Evolutionary conservation across 768 basidiomycete genomes (phyloP).

Genomic region (Asterophora parasitica): DNA sequence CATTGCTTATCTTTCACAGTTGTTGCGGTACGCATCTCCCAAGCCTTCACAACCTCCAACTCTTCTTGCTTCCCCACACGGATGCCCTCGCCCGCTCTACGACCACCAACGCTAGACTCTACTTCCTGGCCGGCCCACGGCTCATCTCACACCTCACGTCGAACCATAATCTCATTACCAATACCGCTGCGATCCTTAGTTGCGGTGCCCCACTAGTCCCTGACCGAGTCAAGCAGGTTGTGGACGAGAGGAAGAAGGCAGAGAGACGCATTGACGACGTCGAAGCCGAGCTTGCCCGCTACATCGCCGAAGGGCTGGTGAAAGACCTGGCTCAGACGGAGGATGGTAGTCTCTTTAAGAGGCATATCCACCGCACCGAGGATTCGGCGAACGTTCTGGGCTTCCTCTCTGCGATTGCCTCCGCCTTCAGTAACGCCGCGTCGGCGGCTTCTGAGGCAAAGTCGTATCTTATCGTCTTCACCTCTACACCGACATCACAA

Average conservation of each 20-base stretch:
- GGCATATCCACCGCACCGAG: slow-evolving; percentile 55
- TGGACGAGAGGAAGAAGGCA: slow-evolving; percentile 61
- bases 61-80: slow-evolving; percentile 68
- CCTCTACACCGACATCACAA: slow-evolving; percentile 61
- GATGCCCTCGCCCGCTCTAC: slow-evolving; percentile 59
- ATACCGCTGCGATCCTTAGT: slow-evolving; percentile 56
- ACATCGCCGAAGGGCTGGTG: slow-evolving; percentile 39
- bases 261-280: slow-evolving; percentile 68
- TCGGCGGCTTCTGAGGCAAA: neutral
- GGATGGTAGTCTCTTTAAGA: slow-evolving; percentile 32
- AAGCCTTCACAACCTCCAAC: slow-evolving; percentile 64
- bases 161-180: slow-evolving; percentile 51
- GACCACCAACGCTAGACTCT: slow-evolving; percentile 65
- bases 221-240: slow-evolving; percentile 60
- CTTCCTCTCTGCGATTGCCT: slow-evolving; percentile 55
- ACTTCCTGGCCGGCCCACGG: slow-evolving; percentile 80
- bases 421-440: slow-evolving; percentile 35
- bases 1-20: slow-evolving; percentile 27
- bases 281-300: slow-evolving; percentile 57
- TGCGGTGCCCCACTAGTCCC: slow-evolving; percentile 65
- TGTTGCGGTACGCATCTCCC: slow-evolving; percentile 87
- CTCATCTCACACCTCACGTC: slow-evolving; percentile 58
- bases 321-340: slow-evolving; percentile 28
- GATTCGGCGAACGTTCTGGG: slow-evolving; percentile 54
- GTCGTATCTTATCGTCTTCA: slow-evolving; percentile 33